These are phyloP conservation scores for Melampsora larici-populina DNA, from an alignment of 1,284 basidiomycete genomes.

Conservation along the genomic window DNA sequence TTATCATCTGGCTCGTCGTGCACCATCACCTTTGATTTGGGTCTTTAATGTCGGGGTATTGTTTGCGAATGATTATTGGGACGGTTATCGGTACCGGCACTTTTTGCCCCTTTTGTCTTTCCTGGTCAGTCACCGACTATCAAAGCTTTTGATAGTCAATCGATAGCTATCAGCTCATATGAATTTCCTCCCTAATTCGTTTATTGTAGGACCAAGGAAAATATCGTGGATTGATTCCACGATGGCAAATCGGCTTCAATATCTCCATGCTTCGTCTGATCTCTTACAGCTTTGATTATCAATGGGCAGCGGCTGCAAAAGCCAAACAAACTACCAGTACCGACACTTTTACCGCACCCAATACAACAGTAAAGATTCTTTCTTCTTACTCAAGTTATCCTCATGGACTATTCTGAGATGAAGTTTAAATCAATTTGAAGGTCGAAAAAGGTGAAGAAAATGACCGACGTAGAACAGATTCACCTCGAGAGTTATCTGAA, in stretches of 20 bases:
- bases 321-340: conserved; percentile 48
- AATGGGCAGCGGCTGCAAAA: conserved; percentile 61
- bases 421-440: conserved; percentile 31
- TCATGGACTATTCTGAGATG: conserved; percentile 17
- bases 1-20: conserved; percentile 64
- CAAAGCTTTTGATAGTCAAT: not conserved
- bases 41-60: conserved; percentile 70
- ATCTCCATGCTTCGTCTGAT: conserved; percentile 93
- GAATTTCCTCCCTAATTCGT: conserved; percentile 2
- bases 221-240: conserved; percentile 66
- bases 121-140: conserved; percentile 57
- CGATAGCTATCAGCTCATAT: not conserved
- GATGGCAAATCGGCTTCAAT: conserved; percentile 94
- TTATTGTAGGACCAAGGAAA: conserved; percentile 62
- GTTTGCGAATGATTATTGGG: conserved; percentile 71
- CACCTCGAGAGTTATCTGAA: conserved; percentile 57
- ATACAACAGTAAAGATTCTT: not conserved
- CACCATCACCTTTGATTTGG: conserved; percentile 62
- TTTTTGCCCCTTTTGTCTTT: conserved; percentile 62
- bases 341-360: conserved; percentile 52
- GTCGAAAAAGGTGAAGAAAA: conserved; percentile 57
- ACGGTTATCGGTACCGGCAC: conserved; percentile 69
- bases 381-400: not conserved
- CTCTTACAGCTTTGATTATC: conserved; percentile 86
- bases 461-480: conserved; percentile 58